A percentile compares a stretch with the other conserved stretches of the same genome.
These are phyloP conservation scores for Pseudoturritis turrita DNA, from an alignment of 345 rosid genomes.

Conservation along the genomic window DNA sequence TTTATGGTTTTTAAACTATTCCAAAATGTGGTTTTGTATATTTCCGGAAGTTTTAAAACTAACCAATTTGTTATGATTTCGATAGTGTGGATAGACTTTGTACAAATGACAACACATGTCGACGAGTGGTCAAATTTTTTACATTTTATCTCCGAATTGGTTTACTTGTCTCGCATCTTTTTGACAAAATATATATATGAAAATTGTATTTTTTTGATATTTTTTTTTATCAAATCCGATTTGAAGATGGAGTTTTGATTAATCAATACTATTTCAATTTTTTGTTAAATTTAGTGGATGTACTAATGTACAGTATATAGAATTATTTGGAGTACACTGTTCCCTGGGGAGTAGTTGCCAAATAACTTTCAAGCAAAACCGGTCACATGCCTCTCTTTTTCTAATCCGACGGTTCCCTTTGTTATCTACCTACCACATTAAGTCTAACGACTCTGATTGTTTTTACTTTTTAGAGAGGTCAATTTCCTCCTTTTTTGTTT, in stretches of 20 bases:
- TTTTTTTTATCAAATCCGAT: too few species aligned
- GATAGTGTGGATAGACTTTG: too few species aligned
- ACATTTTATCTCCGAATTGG: neutral
- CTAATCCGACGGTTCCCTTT: neutral
- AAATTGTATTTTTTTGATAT: neutral
- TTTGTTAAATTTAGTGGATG: neutral
- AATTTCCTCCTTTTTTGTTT: neutral
- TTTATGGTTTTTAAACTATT: neutral
- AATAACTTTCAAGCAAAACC: slow-evolving; percentile 25
- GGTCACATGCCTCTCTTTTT: slow-evolving; percentile 22
- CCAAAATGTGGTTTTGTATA: too few species aligned
- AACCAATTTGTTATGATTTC: too few species aligned
- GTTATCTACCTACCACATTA: slow-evolving; percentile 5
- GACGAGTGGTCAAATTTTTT: too few species aligned
- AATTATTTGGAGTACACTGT: neutral
- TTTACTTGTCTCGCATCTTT: too few species aligned
- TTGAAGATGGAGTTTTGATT: neutral
- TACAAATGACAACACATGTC: too few species aligned
- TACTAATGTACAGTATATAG: neutral
- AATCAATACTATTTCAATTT: neutral
- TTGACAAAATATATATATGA: neutral
- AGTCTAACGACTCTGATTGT: neutral
- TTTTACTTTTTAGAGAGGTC: neutral
- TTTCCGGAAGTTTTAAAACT: too few species aligned
- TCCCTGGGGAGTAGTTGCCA: slow-evolving; percentile 2